Evolutionary conservation across 345 rosid genomes (phyloP), one percentile per base, ranked within the genome.

Genomic region (Eutrema japonicum): DNA sequence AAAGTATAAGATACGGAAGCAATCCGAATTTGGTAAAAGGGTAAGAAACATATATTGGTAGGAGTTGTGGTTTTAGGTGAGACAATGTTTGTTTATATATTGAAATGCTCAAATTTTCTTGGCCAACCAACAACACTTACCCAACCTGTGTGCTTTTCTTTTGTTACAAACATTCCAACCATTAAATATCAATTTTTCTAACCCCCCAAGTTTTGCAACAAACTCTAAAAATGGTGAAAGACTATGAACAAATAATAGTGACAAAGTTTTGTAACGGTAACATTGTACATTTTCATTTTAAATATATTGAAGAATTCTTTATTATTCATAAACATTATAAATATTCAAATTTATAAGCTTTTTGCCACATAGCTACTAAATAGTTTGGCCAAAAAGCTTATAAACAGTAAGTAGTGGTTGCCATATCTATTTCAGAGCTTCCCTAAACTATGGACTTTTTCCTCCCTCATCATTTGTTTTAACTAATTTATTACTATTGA

Each of bases 121-220:
- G 75, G 79, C 60, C 66, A 76, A 70, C 80, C 48, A 74, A 73
- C 66, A 76, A 70, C 71, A 70, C 71, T 70, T 56, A 76, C 71
- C 79, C 65, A 70, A 68, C 74, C 74, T 66, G 16, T 11, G 12
- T 61, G 48, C 2, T 57, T 35, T 9, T 33, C 27, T 60, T 37
- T 59, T 61, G 54, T 38, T 41, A 63, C 54, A 72, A 30, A 72
- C 30, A 53, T 42, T 64, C 50, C 49, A 9, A 66, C 51, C 78
- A 67, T 47, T 50, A 11, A 16, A 41, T 41, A 18, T 42, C 0
- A 4, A 16, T 18, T 61, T 22, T 42, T 8, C 57, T 51, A 51
- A 57, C 27, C 43, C 53, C 63, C 3, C 22, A 18, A 41, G 1
- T 6, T 50, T 54, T 33, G 37, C 9, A 35, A 33, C 26, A 5